Evolutionary conservation across 306 rosid genomes (phyloP).

Genomic region (Hippophae gyantsensis): DNA sequence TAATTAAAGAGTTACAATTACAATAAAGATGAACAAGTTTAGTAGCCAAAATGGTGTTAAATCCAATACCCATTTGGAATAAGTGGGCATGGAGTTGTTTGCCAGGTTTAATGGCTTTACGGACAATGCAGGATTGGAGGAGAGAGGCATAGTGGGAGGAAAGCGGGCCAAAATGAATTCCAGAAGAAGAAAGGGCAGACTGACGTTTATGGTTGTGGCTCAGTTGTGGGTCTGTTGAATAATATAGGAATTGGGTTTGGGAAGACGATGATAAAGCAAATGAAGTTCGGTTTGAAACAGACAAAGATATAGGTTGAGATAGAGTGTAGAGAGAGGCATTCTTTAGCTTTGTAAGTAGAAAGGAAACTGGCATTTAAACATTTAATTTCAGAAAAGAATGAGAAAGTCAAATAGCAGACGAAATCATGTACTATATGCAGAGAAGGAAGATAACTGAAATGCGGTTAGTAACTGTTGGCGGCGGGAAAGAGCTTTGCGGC

Average conservation of each 20-base stretch:
- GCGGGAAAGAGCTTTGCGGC: no score
- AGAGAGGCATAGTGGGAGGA: slow-evolving; percentile 29
- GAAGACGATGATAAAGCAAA: slow-evolving; percentile 8
- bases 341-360: slow-evolving; percentile 13
- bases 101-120: slow-evolving; percentile 47
- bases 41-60: slow-evolving; percentile 33
- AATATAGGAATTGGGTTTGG: slow-evolving; percentile 11
- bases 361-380: slow-evolving; percentile 25
- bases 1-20: slow-evolving; percentile 30
- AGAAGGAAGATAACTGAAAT: neutral
- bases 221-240: slow-evolving; percentile 24
- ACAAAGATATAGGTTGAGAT: slow-evolving; percentile 11
- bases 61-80: slow-evolving; percentile 46
- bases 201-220: slow-evolving; percentile 5
- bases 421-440: neutral
- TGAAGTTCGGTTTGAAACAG: slow-evolving; percentile 9
- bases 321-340: slow-evolving; percentile 21
- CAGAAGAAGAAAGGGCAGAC: slow-evolving; percentile 6
- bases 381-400: neutral
- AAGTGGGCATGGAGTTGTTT: slow-evolving; percentile 57
- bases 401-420: no score
- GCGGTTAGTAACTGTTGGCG: no score
- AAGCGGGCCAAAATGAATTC: slow-evolving; percentile 11
- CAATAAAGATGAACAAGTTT: slow-evolving; percentile 43
- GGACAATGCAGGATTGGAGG: slow-evolving; percentile 42